phyloP scores from a whole-genome alignment of 1,284 basidiomycete species.

The Anthracocystis panici-leucophaei region DNA sequence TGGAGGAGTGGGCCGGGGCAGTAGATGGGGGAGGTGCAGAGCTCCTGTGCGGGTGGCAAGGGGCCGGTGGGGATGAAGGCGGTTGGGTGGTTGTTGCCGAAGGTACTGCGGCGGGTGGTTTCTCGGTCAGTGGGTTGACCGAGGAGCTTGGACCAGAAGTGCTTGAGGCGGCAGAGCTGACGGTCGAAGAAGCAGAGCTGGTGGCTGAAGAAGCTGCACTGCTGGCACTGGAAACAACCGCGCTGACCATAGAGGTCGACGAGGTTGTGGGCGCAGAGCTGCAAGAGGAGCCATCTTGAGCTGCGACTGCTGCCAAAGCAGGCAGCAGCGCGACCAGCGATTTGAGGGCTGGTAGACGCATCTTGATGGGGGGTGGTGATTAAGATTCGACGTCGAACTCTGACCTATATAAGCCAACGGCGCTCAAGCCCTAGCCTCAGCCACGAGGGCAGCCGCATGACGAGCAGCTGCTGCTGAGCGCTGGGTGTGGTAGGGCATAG shows the following conservation, averaged over 20 bases:
- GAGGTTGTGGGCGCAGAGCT: slow-evolving; percentile 3
- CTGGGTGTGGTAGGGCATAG: too few relatives aligned
- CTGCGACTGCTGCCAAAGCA: slow-evolving; percentile 31
- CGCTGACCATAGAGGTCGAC: slow-evolving; percentile 6
- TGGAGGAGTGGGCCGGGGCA: slow-evolving; percentile 65
- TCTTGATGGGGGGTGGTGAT: slow-evolving; percentile 10
- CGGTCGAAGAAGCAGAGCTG: slow-evolving; percentile 23
- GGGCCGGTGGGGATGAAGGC: slow-evolving; percentile 40
- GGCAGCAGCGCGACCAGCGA: slow-evolving; percentile 40
- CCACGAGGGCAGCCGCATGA: too few relatives aligned
- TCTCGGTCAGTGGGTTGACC: slow-evolving; percentile 36
- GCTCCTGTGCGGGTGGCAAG: slow-evolving; percentile 43
- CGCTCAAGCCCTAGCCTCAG: too few relatives aligned
- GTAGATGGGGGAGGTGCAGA: slow-evolving; percentile 60
- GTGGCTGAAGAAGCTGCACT: slow-evolving; percentile 20
- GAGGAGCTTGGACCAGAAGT: slow-evolving; percentile 28
- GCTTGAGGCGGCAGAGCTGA: slow-evolving; percentile 11
- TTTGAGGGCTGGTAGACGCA: slow-evolving; percentile 30
- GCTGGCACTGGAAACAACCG: slow-evolving; percentile 8
- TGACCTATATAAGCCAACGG: not conserved
- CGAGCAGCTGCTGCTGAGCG: too few relatives aligned
- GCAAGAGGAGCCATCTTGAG: slow-evolving; percentile 23
- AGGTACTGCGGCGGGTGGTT: slow-evolving; percentile 41
- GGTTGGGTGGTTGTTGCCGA: slow-evolving; percentile 30
- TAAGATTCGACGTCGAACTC: not conserved